Evolutionary conservation across 306 rosid species (phyloP).

Genomic region (Cucumis melo): DNA sequence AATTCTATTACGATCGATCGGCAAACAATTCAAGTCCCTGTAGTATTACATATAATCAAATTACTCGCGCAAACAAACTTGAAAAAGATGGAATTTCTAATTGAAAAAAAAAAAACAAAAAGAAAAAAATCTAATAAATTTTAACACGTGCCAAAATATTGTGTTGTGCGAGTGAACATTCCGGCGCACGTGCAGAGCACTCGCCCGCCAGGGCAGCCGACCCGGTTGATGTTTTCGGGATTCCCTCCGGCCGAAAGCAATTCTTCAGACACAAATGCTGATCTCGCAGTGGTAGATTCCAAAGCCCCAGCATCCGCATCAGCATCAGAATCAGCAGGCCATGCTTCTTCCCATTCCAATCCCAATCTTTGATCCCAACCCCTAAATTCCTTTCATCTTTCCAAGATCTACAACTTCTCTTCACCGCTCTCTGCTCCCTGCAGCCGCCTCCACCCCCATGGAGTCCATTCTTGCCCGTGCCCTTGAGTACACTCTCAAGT

Average conservation of each 20-base stretch:
- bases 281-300: neutral
- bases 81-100: too few species aligned
- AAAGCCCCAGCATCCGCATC: neutral
- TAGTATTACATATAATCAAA: too few species aligned
- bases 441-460: conserved; percentile 21
- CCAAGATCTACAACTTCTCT: neutral
- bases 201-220: neutral
- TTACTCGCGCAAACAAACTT: too few species aligned
- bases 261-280: neutral
- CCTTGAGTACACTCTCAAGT: conserved; percentile 85
- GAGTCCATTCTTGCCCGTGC: conserved; percentile 80
- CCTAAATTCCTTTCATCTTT: neutral
- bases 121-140: neutral
- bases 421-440: neutral
- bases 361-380: neutral
- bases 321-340: neutral
- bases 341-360: neutral
- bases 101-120: neutral
- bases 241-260: conserved; percentile 10
- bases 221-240: neutral
- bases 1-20: too few species aligned
- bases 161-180: neutral
- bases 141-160: neutral
- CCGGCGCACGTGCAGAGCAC: conserved; percentile 4
- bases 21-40: too few species aligned